Percentiles rank a stretch among this genome's conserved stretches.
Evolutionary conservation across 2,329 filamentous ascomycete species (phyloP).

Genomic region (Diaporthe ilicicola): DNA sequence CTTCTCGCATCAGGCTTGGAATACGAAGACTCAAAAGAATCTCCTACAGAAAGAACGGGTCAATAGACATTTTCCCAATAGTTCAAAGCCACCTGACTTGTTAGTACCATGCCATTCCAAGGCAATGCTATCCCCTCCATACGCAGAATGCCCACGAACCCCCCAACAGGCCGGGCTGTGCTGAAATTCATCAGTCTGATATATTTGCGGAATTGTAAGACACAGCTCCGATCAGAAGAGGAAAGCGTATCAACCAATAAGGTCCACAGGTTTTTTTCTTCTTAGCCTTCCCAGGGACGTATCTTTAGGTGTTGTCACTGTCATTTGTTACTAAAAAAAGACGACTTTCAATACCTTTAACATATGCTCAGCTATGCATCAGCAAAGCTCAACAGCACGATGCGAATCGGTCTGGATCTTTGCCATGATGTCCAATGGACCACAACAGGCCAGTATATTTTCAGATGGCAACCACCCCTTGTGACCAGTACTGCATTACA

Average conservation of each 20-base stretch:
- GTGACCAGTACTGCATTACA: constrained; percentile 51
- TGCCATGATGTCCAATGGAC: background rate
- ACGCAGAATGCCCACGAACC: background rate
- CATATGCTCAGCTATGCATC: background rate
- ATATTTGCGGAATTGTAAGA: background rate
- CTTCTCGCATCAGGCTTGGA: too few species aligned
- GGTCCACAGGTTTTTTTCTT: background rate
- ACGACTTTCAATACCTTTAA: background rate
- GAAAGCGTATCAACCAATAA: too few species aligned
- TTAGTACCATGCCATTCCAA: background rate
- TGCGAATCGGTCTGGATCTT: background rate
- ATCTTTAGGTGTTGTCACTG: background rate
- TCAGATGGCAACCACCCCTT: background rate
- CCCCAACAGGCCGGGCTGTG: background rate
- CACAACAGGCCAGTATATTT: background rate
- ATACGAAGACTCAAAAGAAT: too few species aligned
- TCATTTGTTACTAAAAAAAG: background rate
- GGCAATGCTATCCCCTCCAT: too few species aligned
- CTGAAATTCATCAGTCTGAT: background rate
- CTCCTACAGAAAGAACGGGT: background rate
- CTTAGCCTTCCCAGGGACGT: too few species aligned
- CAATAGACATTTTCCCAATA: background rate
- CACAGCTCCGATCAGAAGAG: background rate
- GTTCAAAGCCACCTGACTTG: background rate
- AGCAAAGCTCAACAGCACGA: background rate